phyloP scores from a whole-genome alignment of 345 rosid species.

The Ailanthus altissimus region DNA sequence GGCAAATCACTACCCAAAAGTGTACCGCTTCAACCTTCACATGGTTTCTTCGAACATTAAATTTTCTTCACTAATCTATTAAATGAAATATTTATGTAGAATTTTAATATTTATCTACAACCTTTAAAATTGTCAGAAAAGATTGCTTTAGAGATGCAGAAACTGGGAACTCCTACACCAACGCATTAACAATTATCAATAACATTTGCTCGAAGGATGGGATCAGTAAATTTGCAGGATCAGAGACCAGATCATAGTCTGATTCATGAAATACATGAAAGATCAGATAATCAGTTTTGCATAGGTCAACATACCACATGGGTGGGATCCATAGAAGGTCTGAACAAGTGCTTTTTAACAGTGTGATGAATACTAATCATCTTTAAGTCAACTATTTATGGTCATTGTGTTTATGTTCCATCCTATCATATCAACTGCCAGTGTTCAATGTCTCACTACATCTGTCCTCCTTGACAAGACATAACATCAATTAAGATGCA shows the following conservation, averaged over 20 bases:
- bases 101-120: not conserved
- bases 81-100: not conserved
- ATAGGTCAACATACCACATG: conserved; percentile 10
- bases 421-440: conserved; percentile 6
- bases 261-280: not conserved
- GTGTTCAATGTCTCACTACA: not conserved
- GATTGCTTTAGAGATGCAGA: conserved; percentile 3
- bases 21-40: not conserved
- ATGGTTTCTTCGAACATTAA: not conserved
- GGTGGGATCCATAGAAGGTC: conserved; percentile 12
- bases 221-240: conserved; percentile 1
- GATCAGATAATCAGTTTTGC: not conserved
- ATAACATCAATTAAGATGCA: not conserved
- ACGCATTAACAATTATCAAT: not conserved
- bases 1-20: not conserved
- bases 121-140: not conserved
- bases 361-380: not conserved
- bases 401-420: not conserved
- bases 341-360: not conserved
- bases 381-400: conserved; percentile 1
- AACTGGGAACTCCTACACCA: not conserved
- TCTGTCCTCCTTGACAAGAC: not conserved
- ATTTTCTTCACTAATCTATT: not conserved
- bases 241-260: not conserved
- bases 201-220: not conserved